These are phyloP conservation scores for Gorgonomyces haynaldii DNA, from an alignment of 192 early-diverging fungal genomes.

Conservation along the genomic window DNA sequence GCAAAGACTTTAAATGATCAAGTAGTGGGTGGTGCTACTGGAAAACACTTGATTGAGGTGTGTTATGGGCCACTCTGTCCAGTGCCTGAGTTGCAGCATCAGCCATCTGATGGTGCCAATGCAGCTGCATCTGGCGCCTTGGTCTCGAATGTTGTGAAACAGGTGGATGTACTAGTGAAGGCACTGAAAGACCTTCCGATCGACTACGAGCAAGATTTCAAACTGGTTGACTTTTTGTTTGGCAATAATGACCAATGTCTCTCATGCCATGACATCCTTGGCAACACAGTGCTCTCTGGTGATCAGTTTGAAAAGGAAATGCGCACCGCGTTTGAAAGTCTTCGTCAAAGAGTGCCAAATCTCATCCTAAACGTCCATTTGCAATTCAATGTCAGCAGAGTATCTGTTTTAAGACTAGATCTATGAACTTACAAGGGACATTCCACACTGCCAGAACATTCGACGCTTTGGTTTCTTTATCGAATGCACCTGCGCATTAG, in stretches of 20 bases:
- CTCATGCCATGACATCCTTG: constrained; percentile 15
- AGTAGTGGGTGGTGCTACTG: constrained; percentile 24
- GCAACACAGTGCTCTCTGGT: constrained; percentile 9
- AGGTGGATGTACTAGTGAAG: constrained; percentile 33
- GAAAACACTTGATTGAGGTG: constrained; percentile 32
- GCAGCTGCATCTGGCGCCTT: constrained; percentile 45
- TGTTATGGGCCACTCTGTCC: constrained; percentile 31
- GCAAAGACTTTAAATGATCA: constrained; percentile 24
- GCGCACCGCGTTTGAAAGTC: constrained; percentile 14
- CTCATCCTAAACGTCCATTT: constrained; percentile 34
- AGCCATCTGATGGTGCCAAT: constrained; percentile 29
- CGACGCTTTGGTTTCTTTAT: constrained; percentile 15
- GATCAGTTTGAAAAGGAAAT: constrained; percentile 12
- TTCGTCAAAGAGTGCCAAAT: constrained; percentile 24
- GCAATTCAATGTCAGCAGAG: constrained; percentile 25
- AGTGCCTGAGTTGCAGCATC: constrained; percentile 17
- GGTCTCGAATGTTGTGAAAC: constrained; percentile 24
- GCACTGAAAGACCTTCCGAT: constrained; percentile 16
- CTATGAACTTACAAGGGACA: constrained; percentile 18
- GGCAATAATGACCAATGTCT: constrained; percentile 48
- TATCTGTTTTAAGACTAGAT: too few relatives aligned
- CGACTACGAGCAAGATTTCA: constrained; percentile 31
- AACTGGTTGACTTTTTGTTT: constrained; percentile 43
- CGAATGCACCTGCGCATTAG: constrained; percentile 13
- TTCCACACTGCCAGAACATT: constrained; percentile 13